These are phyloP conservation scores for Yamadazyma dushanensis DNA, from an alignment of 1,139 yeast species.

Conservation along the genomic window DNA sequence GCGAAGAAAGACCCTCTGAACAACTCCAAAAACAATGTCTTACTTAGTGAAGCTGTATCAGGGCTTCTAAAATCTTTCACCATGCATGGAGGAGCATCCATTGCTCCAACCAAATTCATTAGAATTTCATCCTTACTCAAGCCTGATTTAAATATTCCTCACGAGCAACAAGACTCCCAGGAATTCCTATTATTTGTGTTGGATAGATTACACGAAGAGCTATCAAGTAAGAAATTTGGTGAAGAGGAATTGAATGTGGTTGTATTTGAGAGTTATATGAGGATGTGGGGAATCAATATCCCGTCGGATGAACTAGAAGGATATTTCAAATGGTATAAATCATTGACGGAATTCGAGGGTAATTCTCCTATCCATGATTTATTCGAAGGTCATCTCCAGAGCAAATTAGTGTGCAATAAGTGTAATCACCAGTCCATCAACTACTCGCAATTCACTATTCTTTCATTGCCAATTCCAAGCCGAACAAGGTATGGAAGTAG, in stretches of 20 bases:
- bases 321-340: conserved; percentile 60
- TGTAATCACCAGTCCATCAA: conserved; percentile 62
- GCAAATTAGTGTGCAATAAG: conserved; percentile 58
- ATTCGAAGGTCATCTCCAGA: conserved; percentile 70
- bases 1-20: conserved; percentile 22
- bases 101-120: conserved; percentile 65
- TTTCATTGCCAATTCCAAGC: conserved; percentile 68
- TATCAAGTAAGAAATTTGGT: conserved; percentile 29
- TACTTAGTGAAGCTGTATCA: conserved; percentile 49
- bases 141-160: conserved; percentile 67
- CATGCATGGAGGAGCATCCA: conserved; percentile 58
- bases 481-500: conserved; percentile 1
- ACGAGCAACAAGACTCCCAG: conserved; percentile 78
- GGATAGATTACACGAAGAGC: conserved; percentile 70
- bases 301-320: conserved; percentile 41
- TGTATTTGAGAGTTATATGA: conserved; percentile 26
- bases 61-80: conserved; percentile 44
- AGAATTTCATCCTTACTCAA: conserved; percentile 53
- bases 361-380: conserved; percentile 63
- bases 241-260: conserved; percentile 15
- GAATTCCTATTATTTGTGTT: conserved; percentile 67
- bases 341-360: conserved; percentile 54
- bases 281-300: conserved; percentile 35
- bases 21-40: conserved; percentile 27
- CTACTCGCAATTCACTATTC: conserved; percentile 60